Evolutionary conservation across 2,329 filamentous ascomycete genomes (phyloP), one percentile per base, ranked within the genome.

Genomic region (Alternaria arbusti): DNA sequence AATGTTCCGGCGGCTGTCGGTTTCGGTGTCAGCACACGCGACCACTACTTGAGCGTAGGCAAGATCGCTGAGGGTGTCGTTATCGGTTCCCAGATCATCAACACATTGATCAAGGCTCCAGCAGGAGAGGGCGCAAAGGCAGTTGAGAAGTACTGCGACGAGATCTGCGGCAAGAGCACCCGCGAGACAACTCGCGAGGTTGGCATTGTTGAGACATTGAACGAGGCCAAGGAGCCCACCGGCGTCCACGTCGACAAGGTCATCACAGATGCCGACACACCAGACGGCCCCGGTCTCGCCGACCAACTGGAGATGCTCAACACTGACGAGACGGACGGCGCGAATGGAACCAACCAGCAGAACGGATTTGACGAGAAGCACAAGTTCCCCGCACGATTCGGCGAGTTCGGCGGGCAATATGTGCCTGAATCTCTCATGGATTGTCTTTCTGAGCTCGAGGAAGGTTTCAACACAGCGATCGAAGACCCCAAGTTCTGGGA

Each of bases 391-490:
- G 89, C 93, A 67, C 90, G 94, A 55, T 98, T 99, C 74, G 96
- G 96, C 70, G 92, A 97, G 78, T 99, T 97, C 69, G 96, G 96
- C 74, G 96, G 96, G 15, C 95, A 98, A 81, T 99, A 97, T 77
- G 96, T 99, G 3, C 96, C 96, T 1, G 96, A 99, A 81, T 96
- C 94, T 20, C 87, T 99, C 65, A 98, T 99, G 95, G 95, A 98
- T 83, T 98, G 95, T 78, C 84, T 99, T 63, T 90, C 90, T 1
- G 89, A 99, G 82, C 87, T 99, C 6, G 95, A 99, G 82, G 88
- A 89, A 26, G 96, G 95, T 32, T 99, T 99, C 85, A 90, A 96
- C 74, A 84, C 91, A 72, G 94, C 96, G 64, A 90, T 90, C 74
- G 89, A 96, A 67, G 95, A 98, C 77, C 91, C 93, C 5, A 86